Percentiles rank a stretch among this genome's conserved stretches.
These are phyloP conservation scores for Cutaneotrichosporon arboriforme DNA, from an alignment of 1,284 basidiomycete species.

Conservation along the genomic window DNA sequence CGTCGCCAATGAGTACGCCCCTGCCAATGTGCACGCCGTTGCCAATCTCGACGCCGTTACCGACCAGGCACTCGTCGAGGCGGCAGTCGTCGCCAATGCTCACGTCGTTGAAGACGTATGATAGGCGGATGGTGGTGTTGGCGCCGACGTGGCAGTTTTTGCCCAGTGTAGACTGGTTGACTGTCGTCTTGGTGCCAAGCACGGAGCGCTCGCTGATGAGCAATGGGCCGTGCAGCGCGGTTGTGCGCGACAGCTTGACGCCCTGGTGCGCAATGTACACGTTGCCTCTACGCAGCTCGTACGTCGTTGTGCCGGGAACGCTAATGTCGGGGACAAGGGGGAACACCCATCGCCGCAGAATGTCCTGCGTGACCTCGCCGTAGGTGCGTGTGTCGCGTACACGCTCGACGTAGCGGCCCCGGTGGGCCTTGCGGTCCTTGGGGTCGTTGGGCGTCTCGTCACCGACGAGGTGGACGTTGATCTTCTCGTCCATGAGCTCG, in stretches of 20 bases:
- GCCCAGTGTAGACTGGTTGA: conserved; percentile 63
- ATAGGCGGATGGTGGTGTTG: conserved; percentile 61
- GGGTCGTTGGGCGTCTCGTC: conserved; percentile 13
- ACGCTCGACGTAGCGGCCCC: conserved; percentile 76
- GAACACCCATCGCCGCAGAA: conserved; percentile 86
- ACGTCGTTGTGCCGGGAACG: conserved; percentile 70
- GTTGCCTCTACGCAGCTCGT: conserved; percentile 77
- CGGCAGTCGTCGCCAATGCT: conserved; percentile 68
- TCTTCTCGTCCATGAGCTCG: conserved; percentile 91
- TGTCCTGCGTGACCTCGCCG: conserved; percentile 84
- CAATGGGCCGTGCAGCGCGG: conserved; percentile 35
- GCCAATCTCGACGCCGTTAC: conserved; percentile 45
- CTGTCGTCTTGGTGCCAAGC: conserved; percentile 36
- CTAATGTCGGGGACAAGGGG: conserved; percentile 91
- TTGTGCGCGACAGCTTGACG: conserved; percentile 67
- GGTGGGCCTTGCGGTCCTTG: conserved; percentile 11
- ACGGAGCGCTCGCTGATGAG: conserved; percentile 36
- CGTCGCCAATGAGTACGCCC: conserved; percentile 59
- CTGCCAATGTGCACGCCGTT: conserved; percentile 50
- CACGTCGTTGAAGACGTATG: conserved; percentile 78
- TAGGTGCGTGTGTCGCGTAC: conserved; percentile 86
- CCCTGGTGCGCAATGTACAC: conserved; percentile 75
- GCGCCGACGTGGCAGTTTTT: conserved; percentile 76
- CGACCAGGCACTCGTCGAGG: conserved; percentile 64
- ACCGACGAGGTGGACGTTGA: conserved; percentile 80